These are phyloP conservation scores for Diaporthe caulivora DNA, from an alignment of 2,329 filamentous ascomycete species.

Conservation along the genomic window DNA sequence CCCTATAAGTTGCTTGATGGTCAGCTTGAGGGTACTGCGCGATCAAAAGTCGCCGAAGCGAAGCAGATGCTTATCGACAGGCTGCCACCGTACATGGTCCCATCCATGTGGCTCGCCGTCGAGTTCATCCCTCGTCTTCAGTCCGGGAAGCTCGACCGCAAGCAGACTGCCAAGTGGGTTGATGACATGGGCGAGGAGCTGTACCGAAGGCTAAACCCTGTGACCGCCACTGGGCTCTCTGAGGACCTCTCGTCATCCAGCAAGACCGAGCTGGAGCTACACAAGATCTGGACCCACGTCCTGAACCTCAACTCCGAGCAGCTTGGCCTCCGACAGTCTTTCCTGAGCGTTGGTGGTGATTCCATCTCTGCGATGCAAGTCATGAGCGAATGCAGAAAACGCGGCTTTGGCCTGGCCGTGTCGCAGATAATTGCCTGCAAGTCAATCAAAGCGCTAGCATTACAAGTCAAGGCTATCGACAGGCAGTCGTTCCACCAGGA, in stretches of 20 bases:
- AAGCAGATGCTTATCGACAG: background rate
- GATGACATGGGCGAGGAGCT: constrained; percentile 13
- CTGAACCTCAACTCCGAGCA: constrained; percentile 40
- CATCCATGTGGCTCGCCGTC: constrained; percentile 12
- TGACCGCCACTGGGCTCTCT: background rate
- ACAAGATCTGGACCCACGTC: background rate
- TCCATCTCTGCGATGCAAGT: constrained; percentile 62
- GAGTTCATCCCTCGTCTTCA: constrained; percentile 14
- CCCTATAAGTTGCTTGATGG: background rate
- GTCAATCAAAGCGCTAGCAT: constrained; percentile 40
- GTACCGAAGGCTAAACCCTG: constrained; percentile 8
- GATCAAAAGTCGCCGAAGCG: background rate
- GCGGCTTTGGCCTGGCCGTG: constrained; percentile 54
- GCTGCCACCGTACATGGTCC: background rate
- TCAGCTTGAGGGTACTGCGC: background rate
- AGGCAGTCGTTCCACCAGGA: constrained; percentile 34
- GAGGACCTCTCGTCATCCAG: background rate
- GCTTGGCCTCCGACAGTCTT: constrained; percentile 58
- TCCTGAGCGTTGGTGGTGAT: constrained; percentile 63
- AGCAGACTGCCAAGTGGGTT: constrained; percentile 19
- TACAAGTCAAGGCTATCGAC: constrained; percentile 11
- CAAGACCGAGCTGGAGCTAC: constrained; percentile 2
- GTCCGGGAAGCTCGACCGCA: constrained; percentile 17
- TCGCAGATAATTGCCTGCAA: constrained; percentile 55
- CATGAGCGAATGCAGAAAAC: constrained; percentile 54